Base-by-base conservation (phyloP, 805 yeast species). In the Wickerhamomyces chambardii region DNA sequence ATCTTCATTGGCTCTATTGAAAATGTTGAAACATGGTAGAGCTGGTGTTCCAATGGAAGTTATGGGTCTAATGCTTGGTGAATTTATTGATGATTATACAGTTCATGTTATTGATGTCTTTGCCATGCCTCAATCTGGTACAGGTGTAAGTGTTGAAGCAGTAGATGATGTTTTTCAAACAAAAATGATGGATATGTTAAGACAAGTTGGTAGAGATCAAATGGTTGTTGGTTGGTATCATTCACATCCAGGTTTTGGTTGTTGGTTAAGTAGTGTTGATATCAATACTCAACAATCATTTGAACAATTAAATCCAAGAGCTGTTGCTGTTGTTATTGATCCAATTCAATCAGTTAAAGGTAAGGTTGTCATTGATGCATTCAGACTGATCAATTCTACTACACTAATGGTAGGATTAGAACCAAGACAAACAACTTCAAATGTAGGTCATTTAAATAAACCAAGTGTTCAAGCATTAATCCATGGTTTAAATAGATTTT, bases 171-270 rank as follows among this genome's bases (percentile, higher is more conserved):
- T 94, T 34, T 92, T 92, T 66, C 98, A 92, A 60, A 89, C 97
- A 4, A 84, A 81, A 56, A 94, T 92, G 98, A 92, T 92, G 98
- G 99, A 92, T 55, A 92, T 92, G 98, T 72, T 92, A 53, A 79
- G 84, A 62, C 98, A 92, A 59, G 92, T 98, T 1, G 99, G 99
- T n/a, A 74, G 99, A 59, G 97, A 89, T 61, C 95, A 92, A 58
- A 87, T 85, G 85, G 98, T 92, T 36, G 99, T 92, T 33, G 99
- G 99, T 25, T 92, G 99, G 99, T 92, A 92, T 66, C 99, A 92
- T 58, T 89, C 97, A 12, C 98, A 92, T 63, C 98, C 98, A 5
- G 98, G 98, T 15, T 92, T 90, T 58, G 98, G 98, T n/a, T 92
- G 99, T 67, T 92, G 99, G 99, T 70, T 92, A 48, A 89, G 97